Evolutionary conservation across 225 moss, liverwort and hornwort species (phyloP).

Genomic region (Polytrichum commune): DNA sequence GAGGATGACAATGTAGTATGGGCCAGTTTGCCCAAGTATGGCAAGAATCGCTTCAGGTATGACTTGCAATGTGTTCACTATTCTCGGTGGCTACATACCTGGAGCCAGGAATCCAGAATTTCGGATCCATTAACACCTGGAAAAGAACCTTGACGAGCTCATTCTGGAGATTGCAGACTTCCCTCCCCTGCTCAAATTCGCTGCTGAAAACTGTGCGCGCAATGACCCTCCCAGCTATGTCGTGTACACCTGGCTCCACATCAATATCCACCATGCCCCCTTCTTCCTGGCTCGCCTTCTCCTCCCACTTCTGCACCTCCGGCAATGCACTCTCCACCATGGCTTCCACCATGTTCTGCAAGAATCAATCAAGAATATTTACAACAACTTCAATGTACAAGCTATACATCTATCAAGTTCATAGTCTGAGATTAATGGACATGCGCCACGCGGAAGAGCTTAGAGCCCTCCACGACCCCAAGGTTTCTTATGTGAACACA

Average conservation of each 20-base stretch:
- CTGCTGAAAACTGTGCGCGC: slow-evolving; percentile 40
- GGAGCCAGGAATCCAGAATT: slow-evolving; percentile 22
- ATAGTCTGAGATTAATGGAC: too few species aligned
- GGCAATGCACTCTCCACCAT: slow-evolving; percentile 14
- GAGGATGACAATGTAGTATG: neutral
- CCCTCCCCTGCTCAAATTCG: slow-evolving; percentile 33
- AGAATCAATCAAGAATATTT: neutral
- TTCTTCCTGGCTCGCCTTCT: slow-evolving; percentile 9
- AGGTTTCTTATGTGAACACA: too few species aligned
- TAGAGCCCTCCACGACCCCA: too few species aligned
- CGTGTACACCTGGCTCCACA: slow-evolving; percentile 13
- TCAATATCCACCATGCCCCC: slow-evolving; percentile 9
- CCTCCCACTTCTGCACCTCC: slow-evolving; percentile 8
- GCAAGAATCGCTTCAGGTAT: neutral
- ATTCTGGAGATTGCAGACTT: slow-evolving; percentile 14
- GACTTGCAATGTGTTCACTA: neutral
- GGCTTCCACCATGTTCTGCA: slow-evolving; percentile 22
- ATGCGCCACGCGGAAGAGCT: too few species aligned
- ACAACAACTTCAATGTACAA: neutral
- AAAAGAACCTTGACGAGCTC: slow-evolving; percentile 14
- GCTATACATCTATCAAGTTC: neutral
- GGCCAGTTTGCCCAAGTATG: neutral
- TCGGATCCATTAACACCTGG: slow-evolving; percentile 3
- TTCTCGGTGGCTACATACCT: slow-evolving; percentile 5
- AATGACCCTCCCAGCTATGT: slow-evolving; percentile 31